These are phyloP conservation scores for Colletotrichum tropicale DNA, from an alignment of 2,329 filamentous ascomycete species.

Conservation along the genomic window DNA sequence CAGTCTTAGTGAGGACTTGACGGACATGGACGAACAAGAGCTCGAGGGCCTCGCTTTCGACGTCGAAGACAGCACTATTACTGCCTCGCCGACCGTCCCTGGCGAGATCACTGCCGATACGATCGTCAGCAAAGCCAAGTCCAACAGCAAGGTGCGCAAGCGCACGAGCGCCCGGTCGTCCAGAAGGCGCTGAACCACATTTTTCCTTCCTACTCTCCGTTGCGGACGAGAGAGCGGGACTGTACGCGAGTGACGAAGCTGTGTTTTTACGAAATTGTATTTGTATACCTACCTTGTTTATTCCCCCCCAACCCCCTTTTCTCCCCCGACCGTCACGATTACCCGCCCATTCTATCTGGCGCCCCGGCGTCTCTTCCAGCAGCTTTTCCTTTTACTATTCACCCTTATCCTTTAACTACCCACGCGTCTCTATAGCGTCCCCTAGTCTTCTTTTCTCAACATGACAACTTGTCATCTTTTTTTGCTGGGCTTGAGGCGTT, in stretches of 20 bases:
- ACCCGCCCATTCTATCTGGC: background rate
- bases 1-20: slow-evolving; percentile 83
- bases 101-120: slow-evolving; percentile 20
- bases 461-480: background rate
- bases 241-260: background rate
- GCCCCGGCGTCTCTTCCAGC: background rate
- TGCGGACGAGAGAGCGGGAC: background rate
- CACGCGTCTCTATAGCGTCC: background rate
- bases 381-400: background rate
- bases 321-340: background rate
- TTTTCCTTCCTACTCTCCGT: background rate
- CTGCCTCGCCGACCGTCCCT: slow-evolving; percentile 35
- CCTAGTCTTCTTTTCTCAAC: background rate
- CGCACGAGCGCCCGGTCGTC: slow-evolving; percentile 34
- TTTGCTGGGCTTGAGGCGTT: background rate
- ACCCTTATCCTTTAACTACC: slow-evolving; percentile 7
- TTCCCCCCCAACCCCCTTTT: background rate
- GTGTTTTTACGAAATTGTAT: slow-evolving; percentile 10
- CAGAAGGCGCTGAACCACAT: slow-evolving; percentile 29
- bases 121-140: slow-evolving; percentile 30
- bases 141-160: slow-evolving; percentile 32
- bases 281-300: background rate
- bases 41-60: slow-evolving; percentile 71
- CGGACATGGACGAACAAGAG: slow-evolving; percentile 91
- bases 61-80: slow-evolving; percentile 53